Evolutionary conservation across 305 asterid genomes (phyloP).

Genomic region (Andrographis paniculata): DNA sequence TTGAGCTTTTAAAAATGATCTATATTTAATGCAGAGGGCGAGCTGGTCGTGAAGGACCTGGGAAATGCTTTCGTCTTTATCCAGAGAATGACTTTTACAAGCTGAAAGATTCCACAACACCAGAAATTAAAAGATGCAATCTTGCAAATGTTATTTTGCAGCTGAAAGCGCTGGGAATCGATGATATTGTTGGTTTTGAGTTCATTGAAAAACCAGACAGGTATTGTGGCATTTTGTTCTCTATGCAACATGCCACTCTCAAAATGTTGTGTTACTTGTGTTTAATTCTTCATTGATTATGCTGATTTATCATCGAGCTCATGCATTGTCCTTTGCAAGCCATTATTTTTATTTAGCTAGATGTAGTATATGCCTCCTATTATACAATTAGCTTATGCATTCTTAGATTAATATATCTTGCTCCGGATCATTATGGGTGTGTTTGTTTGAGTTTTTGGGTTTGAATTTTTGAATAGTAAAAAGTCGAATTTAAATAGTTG

Average conservation of each 20-base stretch:
- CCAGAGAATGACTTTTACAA: slow-evolving; percentile 85
- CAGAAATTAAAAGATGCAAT: slow-evolving; percentile 92
- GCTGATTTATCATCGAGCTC: neutral
- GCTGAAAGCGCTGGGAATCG: slow-evolving; percentile 90
- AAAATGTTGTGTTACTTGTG: neutral
- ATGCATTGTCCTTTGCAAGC: neutral
- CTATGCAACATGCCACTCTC: slow-evolving; percentile 6
- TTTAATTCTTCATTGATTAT: neutral
- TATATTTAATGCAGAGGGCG: slow-evolving; percentile 68
- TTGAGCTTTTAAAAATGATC: too few relatives aligned
- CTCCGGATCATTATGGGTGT: too few relatives aligned
- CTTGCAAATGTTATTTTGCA: slow-evolving; percentile 89
- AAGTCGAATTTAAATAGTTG: too few relatives aligned
- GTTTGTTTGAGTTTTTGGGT: too few relatives aligned
- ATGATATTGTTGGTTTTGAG: slow-evolving; percentile 78
- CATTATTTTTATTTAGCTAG: too few relatives aligned
- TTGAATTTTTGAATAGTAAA: too few relatives aligned
- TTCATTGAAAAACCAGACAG: slow-evolving; percentile 91
- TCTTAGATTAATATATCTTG: too few relatives aligned
- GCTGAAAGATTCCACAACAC: slow-evolving; percentile 72
- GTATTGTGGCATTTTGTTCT: slow-evolving; percentile 20
- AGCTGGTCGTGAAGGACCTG: slow-evolving; percentile 98
- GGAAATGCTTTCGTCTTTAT: slow-evolving; percentile 95
- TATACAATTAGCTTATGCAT: too few relatives aligned
- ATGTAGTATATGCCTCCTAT: too few relatives aligned